Conservation (phyloP, 208 protist genomes). For the Crithidia acanthocephali region DNA sequence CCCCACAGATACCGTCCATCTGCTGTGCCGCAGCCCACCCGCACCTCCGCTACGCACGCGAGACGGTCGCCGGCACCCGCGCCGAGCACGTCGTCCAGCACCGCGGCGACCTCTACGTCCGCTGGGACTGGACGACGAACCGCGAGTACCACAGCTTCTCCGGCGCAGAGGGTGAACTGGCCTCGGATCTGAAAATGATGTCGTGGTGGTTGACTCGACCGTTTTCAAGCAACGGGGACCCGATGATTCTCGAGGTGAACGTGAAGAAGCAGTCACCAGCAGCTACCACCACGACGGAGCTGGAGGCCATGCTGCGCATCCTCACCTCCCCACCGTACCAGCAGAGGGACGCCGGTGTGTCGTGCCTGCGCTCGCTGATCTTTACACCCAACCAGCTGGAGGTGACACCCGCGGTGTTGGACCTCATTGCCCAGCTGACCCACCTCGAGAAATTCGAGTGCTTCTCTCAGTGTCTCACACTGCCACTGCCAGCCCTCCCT, state of each 20-base stretch:
- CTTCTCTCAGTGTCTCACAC: conserved; percentile 13
- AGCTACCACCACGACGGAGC: not conserved
- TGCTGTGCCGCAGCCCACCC: conserved; percentile 26
- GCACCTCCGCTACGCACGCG: conserved; percentile 23
- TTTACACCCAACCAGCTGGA: conserved; percentile 6
- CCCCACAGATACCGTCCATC: conserved; percentile 23
- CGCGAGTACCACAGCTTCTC: conserved; percentile 27
- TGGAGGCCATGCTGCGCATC: conserved; percentile 14
- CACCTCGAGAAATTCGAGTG: conserved; percentile 26
- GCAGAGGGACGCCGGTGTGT: conserved; percentile 15
- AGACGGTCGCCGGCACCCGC: conserved; percentile 20
- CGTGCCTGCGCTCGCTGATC: conserved; percentile 27
- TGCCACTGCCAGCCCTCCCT: not conserved
- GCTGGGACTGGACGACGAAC: conserved; percentile 14
- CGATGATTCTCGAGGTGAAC: conserved; percentile 31
- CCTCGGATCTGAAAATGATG: conserved; percentile 12
- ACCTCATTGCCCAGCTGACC: conserved; percentile 14
- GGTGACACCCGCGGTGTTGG: not conserved
- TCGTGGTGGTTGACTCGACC: conserved; percentile 24
- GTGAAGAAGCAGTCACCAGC: conserved; percentile 12
- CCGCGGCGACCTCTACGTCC: conserved; percentile 27
- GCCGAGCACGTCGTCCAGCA: not conserved
- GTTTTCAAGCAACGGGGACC: not conserved
- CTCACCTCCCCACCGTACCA: conserved; percentile 24
- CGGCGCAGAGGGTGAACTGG: conserved; percentile 15